Conservation (phyloP, 352 stramenopile genomes). For the Ochromonadaceae sp. region DNA sequence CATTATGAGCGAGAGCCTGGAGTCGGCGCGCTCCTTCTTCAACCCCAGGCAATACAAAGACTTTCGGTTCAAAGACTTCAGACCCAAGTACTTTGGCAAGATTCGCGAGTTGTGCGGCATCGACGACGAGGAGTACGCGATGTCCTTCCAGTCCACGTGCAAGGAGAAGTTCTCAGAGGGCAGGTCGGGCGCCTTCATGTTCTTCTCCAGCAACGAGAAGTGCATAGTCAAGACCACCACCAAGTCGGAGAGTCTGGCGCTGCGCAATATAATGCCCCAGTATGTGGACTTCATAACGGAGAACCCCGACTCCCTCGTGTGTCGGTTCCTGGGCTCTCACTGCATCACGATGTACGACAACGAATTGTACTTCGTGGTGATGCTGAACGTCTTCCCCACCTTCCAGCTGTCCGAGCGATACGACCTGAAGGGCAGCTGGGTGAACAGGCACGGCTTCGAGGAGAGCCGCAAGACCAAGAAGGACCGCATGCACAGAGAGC, state of each 20-base stretch:
- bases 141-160: slow-evolving; percentile 54
- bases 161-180: slow-evolving; percentile 70
- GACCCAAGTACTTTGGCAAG: slow-evolving; percentile 49
- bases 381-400: slow-evolving; percentile 64
- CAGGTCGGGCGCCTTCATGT: slow-evolving; percentile 60
- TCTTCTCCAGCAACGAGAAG: slow-evolving; percentile 61
- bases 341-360: slow-evolving; percentile 72
- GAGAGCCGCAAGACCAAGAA: slow-evolving; percentile 26
- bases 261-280: slow-evolving; percentile 51
- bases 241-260: slow-evolving; percentile 47
- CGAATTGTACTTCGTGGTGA: slow-evolving; percentile 74
- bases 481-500: background rate
- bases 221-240: slow-evolving; percentile 71
- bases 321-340: slow-evolving; percentile 63
- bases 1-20: too few species aligned
- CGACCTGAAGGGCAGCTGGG: slow-evolving; percentile 72
- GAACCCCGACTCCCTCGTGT: slow-evolving; percentile 58
- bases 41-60: too few species aligned
- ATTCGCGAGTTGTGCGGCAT: slow-evolving; percentile 61
- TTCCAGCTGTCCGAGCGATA: slow-evolving; percentile 60
- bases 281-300: slow-evolving; percentile 61
- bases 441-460: slow-evolving; percentile 36
- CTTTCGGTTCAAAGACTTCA: slow-evolving; percentile 45
- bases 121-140: slow-evolving; percentile 53
- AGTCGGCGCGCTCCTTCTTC: too few species aligned